These are phyloP conservation scores for Malbranchea cinnamomea DNA, from an alignment of 2,329 filamentous ascomycete species.

Conservation along the genomic window DNA sequence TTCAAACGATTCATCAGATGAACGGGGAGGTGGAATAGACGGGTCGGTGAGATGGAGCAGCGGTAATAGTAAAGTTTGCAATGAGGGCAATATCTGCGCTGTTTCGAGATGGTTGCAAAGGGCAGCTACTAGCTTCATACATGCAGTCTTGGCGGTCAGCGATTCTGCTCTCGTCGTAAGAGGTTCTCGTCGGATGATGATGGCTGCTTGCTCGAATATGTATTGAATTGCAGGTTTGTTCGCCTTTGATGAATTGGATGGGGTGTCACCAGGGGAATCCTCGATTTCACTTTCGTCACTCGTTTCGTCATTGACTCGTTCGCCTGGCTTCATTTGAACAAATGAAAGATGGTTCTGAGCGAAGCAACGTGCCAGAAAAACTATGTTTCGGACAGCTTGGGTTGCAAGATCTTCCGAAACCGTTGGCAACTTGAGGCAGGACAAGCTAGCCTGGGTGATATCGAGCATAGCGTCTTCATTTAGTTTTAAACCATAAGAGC, in stretches of 20 bases:
- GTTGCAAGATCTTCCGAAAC: slow-evolving; percentile 61
- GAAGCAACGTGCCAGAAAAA: slow-evolving; percentile 60
- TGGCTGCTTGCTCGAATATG: slow-evolving; percentile 63
- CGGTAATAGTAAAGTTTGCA: slow-evolving; percentile 50
- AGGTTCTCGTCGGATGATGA: slow-evolving; percentile 62
- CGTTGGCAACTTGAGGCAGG: slow-evolving; percentile 45
- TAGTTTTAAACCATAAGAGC: slow-evolving; percentile 57
- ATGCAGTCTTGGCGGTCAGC: slow-evolving; percentile 59
- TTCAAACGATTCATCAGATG: slow-evolving; percentile 55
- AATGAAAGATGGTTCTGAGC: slow-evolving; percentile 40
- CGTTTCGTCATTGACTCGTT: slow-evolving; percentile 27
- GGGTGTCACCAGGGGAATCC: too few relatives aligned
- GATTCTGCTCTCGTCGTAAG: slow-evolving; percentile 45
- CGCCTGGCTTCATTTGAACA: slow-evolving; percentile 24
- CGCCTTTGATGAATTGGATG: slow-evolving; percentile 28
- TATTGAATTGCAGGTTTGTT: slow-evolving; percentile 48
- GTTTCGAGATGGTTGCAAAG: slow-evolving; percentile 48
- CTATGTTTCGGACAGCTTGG: slow-evolving; percentile 65
- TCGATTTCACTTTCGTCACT: slow-evolving; percentile 32
- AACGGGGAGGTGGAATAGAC: slow-evolving; percentile 55
- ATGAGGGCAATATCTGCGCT: slow-evolving; percentile 43
- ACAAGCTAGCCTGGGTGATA: slow-evolving; percentile 41
- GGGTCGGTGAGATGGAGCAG: slow-evolving; percentile 76
- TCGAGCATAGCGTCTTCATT: slow-evolving; percentile 48
- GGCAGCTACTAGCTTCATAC: slow-evolving; percentile 58